Evolutionary conservation across 179 eudicot species (phyloP), one percentile per base, ranked within the genome.

Genomic region (Camellia oleifera): DNA sequence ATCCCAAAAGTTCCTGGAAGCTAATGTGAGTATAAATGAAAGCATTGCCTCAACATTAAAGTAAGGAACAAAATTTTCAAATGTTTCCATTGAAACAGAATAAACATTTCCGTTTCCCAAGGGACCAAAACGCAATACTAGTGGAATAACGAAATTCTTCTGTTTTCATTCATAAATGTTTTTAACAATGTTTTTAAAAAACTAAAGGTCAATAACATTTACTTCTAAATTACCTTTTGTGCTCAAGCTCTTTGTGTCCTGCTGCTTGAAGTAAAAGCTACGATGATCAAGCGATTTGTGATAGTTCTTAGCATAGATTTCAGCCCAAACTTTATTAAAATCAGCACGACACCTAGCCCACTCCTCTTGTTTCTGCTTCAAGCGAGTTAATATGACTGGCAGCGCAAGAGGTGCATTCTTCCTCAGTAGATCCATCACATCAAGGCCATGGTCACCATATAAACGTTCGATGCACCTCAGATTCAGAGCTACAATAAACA

Each of bases 231-330:
- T 88, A 93, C 98, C 92, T 90, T 93, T 94, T 50, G 89, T 85
- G 85, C 95, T 90, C 94, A 94, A 85, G 90, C 80, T 88, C 88
- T 94, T 94, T 67, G 95, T 85, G 76, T 94, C 98, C 85, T 94
- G 98, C 88, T 94, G 97, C 87, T 93, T 94, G 89, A 94, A 94
- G 83, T 93, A 93, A 82, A 94, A 94, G 88, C 98, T 94, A n/a
- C 97, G 87, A 76, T 94, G 97, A 84, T 94, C 98, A 82, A 94
- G 97, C 79, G 98, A 94, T 82, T 94, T 94, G 83, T 84, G 90
- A 81, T 94, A 92, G 85, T 94, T 94, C 91, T 88, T 93, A 44
- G 95, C 86, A 89, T 93, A 93, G 62, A 91, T 88, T 67, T 90
- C 97, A 75, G 92, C 90, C 98, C 98, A 94, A 56, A 90, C 93